A percentile compares a stretch with the other conserved stretches of the same genome.
Conservation (phyloP, 225 moss, liverwort and hornwort species). For the Sphagnum contortum region DNA sequence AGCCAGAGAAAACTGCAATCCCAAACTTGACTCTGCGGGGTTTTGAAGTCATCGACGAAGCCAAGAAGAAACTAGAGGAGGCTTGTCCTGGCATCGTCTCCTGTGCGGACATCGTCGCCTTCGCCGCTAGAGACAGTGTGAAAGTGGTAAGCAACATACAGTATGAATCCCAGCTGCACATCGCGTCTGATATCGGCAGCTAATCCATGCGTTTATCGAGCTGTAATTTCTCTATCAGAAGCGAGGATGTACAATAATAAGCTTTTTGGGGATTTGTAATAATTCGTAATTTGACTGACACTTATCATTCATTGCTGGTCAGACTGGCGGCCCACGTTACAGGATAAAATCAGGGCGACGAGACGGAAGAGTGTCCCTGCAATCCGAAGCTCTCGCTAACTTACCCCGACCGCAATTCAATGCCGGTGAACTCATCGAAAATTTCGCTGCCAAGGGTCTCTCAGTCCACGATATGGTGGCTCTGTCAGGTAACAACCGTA, state of each 20-base stretch:
- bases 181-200: too few relatives aligned
- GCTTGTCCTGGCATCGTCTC: slow-evolving; percentile 23
- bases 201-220: too few relatives aligned
- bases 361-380: slow-evolving; percentile 16
- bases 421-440: background rate
- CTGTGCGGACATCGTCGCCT: slow-evolving; percentile 18
- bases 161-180: too few relatives aligned
- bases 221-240: too few relatives aligned
- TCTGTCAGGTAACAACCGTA: slow-evolving; percentile 44
- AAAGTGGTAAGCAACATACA: too few relatives aligned
- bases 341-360: slow-evolving; percentile 10
- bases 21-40: slow-evolving; percentile 15
- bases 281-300: too few relatives aligned
- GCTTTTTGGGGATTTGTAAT: too few relatives aligned
- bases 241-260: too few relatives aligned
- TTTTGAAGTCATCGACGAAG: slow-evolving; percentile 18
- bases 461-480: slow-evolving; percentile 8
- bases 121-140: slow-evolving; percentile 15
- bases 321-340: too few relatives aligned
- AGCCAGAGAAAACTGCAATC: slow-evolving; percentile 15
- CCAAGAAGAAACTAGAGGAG: slow-evolving; percentile 11
- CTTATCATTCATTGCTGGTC: too few relatives aligned
- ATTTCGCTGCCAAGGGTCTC: slow-evolving; percentile 7
- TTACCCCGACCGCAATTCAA: slow-evolving; percentile 7
- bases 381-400: slow-evolving; percentile 4